phyloP scores from a whole-genome alignment of 2,329 filamentous ascomycete genomes.

The Exophiala sideris region DNA sequence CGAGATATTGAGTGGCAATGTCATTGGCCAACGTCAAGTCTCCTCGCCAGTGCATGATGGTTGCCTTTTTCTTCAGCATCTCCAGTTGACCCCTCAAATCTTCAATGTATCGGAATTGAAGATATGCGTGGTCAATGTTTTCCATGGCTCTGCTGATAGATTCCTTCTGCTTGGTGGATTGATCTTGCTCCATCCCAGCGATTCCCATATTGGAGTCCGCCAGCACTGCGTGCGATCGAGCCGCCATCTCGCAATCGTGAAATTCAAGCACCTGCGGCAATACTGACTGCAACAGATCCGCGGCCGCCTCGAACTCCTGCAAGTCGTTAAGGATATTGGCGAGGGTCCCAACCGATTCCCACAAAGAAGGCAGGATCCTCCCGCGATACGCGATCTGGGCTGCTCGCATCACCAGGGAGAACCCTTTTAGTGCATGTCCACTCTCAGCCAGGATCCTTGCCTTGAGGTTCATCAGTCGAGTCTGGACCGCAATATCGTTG shows the following conservation, averaged over 20 bases:
- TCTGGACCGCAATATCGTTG: conserved; percentile 63
- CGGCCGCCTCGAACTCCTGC: conserved; percentile 66
- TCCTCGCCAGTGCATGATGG: conserved; percentile 67
- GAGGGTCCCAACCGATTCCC: conserved; percentile 67
- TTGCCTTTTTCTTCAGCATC: conserved; percentile 77
- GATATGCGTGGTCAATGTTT: conserved; percentile 61
- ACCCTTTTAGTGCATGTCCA: conserved; percentile 68
- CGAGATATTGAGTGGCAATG: conserved; percentile 60
- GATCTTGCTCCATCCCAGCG: conserved; percentile 54
- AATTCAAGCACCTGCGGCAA: conserved; percentile 75
- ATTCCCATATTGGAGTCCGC: conserved; percentile 77
- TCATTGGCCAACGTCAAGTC: conserved; percentile 63
- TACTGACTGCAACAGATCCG: conserved; percentile 62
- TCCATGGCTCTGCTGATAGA: conserved; percentile 57
- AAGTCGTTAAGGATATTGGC: conserved; percentile 66
- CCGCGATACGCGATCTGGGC: conserved; percentile 70
- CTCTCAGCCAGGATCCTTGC: conserved; percentile 65
- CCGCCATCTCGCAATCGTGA: conserved; percentile 60
- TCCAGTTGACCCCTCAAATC: conserved; percentile 70
- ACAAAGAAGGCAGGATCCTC: conserved; percentile 65
- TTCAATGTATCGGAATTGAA: conserved; percentile 63
- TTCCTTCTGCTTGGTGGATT: conserved; percentile 48
- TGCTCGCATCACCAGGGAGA: conserved; percentile 73
- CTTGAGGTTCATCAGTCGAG: conserved; percentile 71
- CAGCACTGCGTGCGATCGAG: conserved; percentile 65